These are phyloP conservation scores for Albatrellus sp. DNA, from an alignment of 1,284 basidiomycete species.

Conservation along the genomic window DNA sequence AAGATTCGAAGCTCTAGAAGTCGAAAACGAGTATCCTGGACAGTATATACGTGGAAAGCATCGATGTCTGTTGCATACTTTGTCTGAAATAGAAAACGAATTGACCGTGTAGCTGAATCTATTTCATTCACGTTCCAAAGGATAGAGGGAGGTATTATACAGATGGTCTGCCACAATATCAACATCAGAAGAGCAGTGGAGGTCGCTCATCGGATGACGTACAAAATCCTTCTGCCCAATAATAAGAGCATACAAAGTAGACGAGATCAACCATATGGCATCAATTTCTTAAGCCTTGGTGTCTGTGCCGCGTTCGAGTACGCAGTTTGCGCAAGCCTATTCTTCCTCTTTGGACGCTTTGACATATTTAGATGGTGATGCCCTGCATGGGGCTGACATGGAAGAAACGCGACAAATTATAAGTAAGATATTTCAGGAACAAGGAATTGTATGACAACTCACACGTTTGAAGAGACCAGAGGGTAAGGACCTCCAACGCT, in stretches of 20 bases:
- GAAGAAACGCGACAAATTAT: constrained; percentile 2
- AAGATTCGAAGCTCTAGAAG: background rate
- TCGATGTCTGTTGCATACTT: too few relatives aligned
- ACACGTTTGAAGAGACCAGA: constrained; percentile 73
- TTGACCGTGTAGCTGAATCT: too few relatives aligned
- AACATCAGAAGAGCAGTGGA: too few relatives aligned
- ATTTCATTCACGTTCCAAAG: too few relatives aligned
- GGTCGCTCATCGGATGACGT: too few relatives aligned
- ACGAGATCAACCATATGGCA: constrained; percentile 47
- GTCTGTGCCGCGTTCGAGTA: constrained; percentile 57
- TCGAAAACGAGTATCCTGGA: background rate
- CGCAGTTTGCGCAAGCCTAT: constrained; percentile 47
- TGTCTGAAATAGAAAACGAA: too few relatives aligned
- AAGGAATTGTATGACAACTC: constrained; percentile 15
- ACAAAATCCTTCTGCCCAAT: too few relatives aligned
- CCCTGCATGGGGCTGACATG: constrained; percentile 48
- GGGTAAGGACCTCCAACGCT: constrained; percentile 60
- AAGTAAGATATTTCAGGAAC: background rate
- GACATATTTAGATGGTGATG: constrained; percentile 61
- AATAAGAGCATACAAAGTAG: too few relatives aligned
- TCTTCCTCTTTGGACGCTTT: constrained; percentile 55
- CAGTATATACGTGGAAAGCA: background rate
- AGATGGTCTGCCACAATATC: background rate
- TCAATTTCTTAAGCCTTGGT: constrained; percentile 46
- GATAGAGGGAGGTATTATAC: background rate